These are phyloP conservation scores for Alternaria sp. DNA, from an alignment of 2,329 filamentous ascomycete species.

Conservation along the genomic window DNA sequence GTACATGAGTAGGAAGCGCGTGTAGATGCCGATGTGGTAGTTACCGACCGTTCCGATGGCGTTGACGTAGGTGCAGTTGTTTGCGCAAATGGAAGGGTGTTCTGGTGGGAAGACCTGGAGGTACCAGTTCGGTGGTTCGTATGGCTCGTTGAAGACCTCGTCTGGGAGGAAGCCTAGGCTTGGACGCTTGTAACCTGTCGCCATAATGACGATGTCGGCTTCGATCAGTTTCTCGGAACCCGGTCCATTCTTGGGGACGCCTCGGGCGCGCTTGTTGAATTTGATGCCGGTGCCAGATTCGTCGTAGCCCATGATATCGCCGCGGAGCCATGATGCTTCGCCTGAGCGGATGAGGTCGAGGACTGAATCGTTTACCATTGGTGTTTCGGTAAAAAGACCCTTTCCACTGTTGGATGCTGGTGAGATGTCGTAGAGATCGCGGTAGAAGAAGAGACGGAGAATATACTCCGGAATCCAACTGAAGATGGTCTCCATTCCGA, in stretches of 20 bases:
- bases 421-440: slow-evolving; percentile 76
- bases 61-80: slow-evolving; percentile 83
- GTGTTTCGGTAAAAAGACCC: slow-evolving; percentile 82
- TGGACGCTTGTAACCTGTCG: slow-evolving; percentile 80
- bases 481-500: slow-evolving; percentile 76
- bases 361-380: slow-evolving; percentile 85
- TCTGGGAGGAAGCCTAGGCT: slow-evolving; percentile 75
- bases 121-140: slow-evolving; percentile 85
- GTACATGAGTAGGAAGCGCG: slow-evolving; percentile 84
- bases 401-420: slow-evolving; percentile 62
- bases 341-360: slow-evolving; percentile 76
- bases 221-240: slow-evolving; percentile 70
- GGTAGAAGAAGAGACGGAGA: slow-evolving; percentile 80
- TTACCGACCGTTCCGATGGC: slow-evolving; percentile 84
- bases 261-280: slow-evolving; percentile 74
- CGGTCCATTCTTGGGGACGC: slow-evolving; percentile 77
- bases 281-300: slow-evolving; percentile 68
- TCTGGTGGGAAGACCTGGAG: slow-evolving; percentile 82
- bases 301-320: slow-evolving; percentile 74
- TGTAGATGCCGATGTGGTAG: slow-evolving; percentile 91
- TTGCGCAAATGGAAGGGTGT: slow-evolving; percentile 76
- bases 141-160: slow-evolving; percentile 75
- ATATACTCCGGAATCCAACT: slow-evolving; percentile 81
- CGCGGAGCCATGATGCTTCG: slow-evolving; percentile 78
- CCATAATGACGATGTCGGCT: slow-evolving; percentile 81